Base-by-base conservation (phyloP, 2,329 filamentous ascomycete genomes). In the Aspergillus clavatus region DNA sequence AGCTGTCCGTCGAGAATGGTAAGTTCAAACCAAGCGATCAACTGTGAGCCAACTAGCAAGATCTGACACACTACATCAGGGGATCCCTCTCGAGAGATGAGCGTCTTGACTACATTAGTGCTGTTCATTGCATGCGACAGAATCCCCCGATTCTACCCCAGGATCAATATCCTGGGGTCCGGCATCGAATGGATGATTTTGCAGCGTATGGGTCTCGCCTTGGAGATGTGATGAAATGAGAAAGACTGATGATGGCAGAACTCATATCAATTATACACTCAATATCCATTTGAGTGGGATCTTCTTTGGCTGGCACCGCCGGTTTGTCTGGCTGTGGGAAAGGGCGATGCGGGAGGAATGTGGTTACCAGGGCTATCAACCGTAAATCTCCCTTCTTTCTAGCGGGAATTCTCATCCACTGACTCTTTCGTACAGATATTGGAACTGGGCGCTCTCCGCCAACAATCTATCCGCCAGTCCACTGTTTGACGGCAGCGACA, bases 311-410 rank as follows among this genome's bases (percentile, higher is more conserved):
- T 51, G 48, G 45, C 45, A 51, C 43, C 48, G 48, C 1, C 38
- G 45, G 2, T 51, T 43, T 21, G 16, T 51, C 37, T 48, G 27
- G 19, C 35, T 48, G 16, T 51, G 42, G 42, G 48, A 51, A 35
- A n/a, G 24, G n/a, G 40, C 38, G 3, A 22, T 51, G n/a, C 33
- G 45, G n/a, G 4, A 43, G 22, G 39, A 48, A 33, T 51, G 48
- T 18, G 38, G 38, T 12, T 51, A 51, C 42, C 36, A 35, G 10
- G 48, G 48, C 24, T 40, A 35, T 19, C 38, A 36, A 33, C 42
- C 42, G 42, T 45, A 14, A 39, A 27, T 33, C 7, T 21, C 26
- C 65, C 71, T 16, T 65, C 16, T 11, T 1, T 10, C 11, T 18
- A n/a, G 12, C 3, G 28, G 0, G n/a, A n/a, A n/a, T n/a, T n/a